Percentiles rank a stretch among this genome's conserved stretches.
These are phyloP conservation scores for Epichloe aotearoae DNA, from an alignment of 2,329 filamentous ascomycete genomes.

Conservation along the genomic window DNA sequence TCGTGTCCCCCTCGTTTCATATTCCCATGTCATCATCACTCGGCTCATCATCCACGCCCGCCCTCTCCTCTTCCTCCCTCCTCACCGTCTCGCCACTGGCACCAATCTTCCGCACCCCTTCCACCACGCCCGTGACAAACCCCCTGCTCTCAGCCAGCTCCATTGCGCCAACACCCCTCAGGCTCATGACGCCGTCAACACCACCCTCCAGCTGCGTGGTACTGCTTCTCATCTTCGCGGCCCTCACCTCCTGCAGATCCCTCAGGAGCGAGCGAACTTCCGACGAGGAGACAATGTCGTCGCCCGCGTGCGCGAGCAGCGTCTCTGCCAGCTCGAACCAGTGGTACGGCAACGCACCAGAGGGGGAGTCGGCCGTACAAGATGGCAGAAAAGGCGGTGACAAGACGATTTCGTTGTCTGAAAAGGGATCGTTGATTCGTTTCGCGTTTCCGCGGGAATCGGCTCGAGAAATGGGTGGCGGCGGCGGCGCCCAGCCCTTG, in stretches of 20 bases:
- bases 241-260: constrained; percentile 75
- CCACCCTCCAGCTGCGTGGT: constrained; percentile 58
- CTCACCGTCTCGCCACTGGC: constrained; percentile 65
- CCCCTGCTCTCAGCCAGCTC: constrained; percentile 75
- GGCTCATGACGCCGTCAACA: constrained; percentile 54
- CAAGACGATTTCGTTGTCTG: constrained; percentile 22
- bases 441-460: constrained; percentile 32
- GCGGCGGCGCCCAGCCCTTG: constrained; percentile 64
- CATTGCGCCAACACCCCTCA: constrained; percentile 76
- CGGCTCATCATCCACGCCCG: constrained; percentile 47
- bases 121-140: constrained; percentile 75
- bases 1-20: constrained; percentile 4
- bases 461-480: constrained; percentile 45
- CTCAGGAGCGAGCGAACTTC: constrained; percentile 62
- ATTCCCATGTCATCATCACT: constrained; percentile 41
- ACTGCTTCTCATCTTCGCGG: constrained; percentile 74
- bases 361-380: constrained; percentile 57
- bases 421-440: constrained; percentile 14
- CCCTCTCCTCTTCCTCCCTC: constrained; percentile 62
- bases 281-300: constrained; percentile 65
- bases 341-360: constrained; percentile 74
- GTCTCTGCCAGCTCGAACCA: constrained; percentile 89
- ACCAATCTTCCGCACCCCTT: constrained; percentile 74
- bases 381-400: constrained; percentile 69
- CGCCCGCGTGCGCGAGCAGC: constrained; percentile 69